A percentile compares a stretch with the other conserved stretches of the same genome.
Evolutionary conservation across 2,329 filamentous ascomycete species (phyloP).

Genomic region (Verticillium klebahnii): DNA sequence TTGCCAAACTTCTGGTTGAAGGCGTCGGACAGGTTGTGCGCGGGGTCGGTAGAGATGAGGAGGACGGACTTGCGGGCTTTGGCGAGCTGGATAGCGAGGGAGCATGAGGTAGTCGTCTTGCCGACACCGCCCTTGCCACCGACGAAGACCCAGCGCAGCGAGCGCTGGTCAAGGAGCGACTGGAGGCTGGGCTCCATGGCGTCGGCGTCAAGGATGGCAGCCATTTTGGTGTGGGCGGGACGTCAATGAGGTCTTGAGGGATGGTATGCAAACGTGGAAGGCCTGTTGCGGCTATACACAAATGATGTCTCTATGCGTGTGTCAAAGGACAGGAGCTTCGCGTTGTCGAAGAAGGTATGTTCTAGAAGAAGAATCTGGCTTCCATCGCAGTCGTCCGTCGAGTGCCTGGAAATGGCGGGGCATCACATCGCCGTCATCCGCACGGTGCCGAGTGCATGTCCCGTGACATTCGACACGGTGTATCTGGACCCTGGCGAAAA

Average conservation of each 20-base stretch:
- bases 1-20: slow-evolving; percentile 99
- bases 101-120: slow-evolving; percentile 99
- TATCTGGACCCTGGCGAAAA: background rate
- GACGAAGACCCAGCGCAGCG: slow-evolving; percentile 97
- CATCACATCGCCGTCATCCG: background rate
- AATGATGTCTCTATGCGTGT: background rate
- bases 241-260: slow-evolving; percentile 7
- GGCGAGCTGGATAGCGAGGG: slow-evolving; percentile 94
- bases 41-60: slow-evolving; percentile 96
- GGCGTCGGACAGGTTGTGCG: slow-evolving; percentile 95
- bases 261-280: background rate
- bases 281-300: background rate
- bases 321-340: background rate
- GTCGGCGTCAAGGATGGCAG: slow-evolving; percentile 61
- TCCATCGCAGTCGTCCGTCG: background rate
- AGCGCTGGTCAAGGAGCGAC: slow-evolving; percentile 90
- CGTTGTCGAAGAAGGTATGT: background rate
- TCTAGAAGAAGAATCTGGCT: background rate
- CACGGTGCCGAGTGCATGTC: background rate
- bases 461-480: background rate
- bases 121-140: slow-evolving; percentile 97
- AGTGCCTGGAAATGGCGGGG: background rate
- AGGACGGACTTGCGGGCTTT: slow-evolving; percentile 92
- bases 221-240: slow-evolving; percentile 27
- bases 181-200: slow-evolving; percentile 88